A percentile compares a stretch with the other conserved stretches of the same genome.
Evolutionary conservation across 2,329 filamentous ascomycete species (phyloP).

Genomic region (Tolypocladium guangdongense): DNA sequence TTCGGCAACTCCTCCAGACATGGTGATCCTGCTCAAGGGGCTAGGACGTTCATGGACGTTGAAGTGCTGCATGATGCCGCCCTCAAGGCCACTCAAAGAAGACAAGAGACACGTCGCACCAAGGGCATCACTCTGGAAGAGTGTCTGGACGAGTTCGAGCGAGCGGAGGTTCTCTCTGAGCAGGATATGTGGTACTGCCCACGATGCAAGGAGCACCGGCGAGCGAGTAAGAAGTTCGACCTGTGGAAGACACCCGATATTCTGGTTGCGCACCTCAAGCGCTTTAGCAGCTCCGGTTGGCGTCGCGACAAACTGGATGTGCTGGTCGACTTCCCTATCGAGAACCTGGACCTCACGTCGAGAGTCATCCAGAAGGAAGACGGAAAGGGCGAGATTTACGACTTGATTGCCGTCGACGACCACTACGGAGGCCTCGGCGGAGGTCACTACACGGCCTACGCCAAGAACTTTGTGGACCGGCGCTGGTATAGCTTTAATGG

Average conservation of each 20-base stretch:
- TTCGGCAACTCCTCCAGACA: constrained; percentile 41
- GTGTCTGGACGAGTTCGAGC: constrained; percentile 89
- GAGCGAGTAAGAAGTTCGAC: constrained; percentile 92
- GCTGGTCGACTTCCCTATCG: constrained; percentile 81
- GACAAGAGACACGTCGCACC: constrained; percentile 42
- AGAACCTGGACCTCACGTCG: constrained; percentile 70
- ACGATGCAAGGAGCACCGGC: constrained; percentile 84
- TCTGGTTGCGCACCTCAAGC: constrained; percentile 86
- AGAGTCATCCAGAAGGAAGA: constrained; percentile 72
- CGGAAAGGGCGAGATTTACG: constrained; percentile 76
- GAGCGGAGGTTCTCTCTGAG: constrained; percentile 85
- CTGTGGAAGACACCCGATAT: constrained; percentile 96
- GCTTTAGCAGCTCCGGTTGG: constrained; percentile 76
- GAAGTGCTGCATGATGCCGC: constrained; percentile 50
- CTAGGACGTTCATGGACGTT: constrained; percentile 42
- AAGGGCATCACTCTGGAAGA: constrained; percentile 76
- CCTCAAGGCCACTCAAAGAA: constrained; percentile 51
- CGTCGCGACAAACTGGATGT: constrained; percentile 88
- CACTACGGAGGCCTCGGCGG: constrained; percentile 90
- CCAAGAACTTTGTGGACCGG: constrained; percentile 80
- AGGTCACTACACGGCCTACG: constrained; percentile 91
- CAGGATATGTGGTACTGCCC: constrained; percentile 98
- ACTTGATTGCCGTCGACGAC: constrained; percentile 91
- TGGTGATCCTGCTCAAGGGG: constrained; percentile 41
- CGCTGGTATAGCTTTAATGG: constrained; percentile 97